Percentiles rank a stretch among this genome's conserved stretches.
phyloP scores from a whole-genome alignment of 345 rosid genomes.

The Balakata baccata region DNA sequence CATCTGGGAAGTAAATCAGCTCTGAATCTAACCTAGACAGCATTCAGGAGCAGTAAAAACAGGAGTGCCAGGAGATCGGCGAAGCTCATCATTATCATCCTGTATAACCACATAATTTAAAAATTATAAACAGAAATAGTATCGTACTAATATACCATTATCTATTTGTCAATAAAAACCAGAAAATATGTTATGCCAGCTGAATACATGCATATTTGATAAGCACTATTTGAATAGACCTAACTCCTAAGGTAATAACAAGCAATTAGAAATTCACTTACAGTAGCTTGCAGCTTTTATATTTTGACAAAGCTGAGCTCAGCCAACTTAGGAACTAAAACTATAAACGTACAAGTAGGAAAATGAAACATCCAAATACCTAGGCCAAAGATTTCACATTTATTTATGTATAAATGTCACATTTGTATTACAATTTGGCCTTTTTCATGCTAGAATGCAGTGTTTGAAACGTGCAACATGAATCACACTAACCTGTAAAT shows the following conservation, averaged over 20 bases:
- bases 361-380: neutral
- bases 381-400: neutral
- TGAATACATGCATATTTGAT: neutral
- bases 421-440: neutral
- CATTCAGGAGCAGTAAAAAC: conserved; percentile 99
- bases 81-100: conserved; percentile 95
- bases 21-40: conserved; percentile 61
- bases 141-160: neutral
- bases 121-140: neutral
- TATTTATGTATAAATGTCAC: neutral
- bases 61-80: conserved; percentile 98
- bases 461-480: neutral
- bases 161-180: neutral
- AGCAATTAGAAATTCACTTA: neutral
- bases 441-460: neutral
- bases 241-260: too few species aligned
- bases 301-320: neutral
- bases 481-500: neutral
- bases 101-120: conserved; percentile 26
- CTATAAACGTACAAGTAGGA: neutral
- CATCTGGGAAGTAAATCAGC: neutral
- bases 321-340: neutral
- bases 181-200: neutral
- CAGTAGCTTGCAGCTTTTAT: neutral
- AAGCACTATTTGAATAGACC: neutral